Base-by-base conservation (phyloP, 352 stramenopile genomes). In the Phytophthora megakarya region DNA sequence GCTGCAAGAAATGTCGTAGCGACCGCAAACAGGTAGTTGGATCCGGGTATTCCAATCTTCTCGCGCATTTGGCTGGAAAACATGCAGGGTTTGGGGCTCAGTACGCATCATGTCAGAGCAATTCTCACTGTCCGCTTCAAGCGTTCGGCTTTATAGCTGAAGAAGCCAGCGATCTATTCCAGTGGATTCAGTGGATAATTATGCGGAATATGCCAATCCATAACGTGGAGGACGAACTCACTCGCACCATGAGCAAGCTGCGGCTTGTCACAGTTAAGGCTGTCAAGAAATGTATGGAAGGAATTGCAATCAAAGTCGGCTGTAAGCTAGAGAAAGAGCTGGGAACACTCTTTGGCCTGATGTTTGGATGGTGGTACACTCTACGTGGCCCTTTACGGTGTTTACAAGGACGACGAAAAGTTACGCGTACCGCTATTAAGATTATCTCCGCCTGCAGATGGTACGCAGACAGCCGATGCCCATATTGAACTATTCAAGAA, bases 201-300 rank as follows among this genome's bases (percentile, higher is more conserved):
- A n/a, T n/a, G n/a, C n/a, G n/a, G n/a, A n/a, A n/a, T n/a, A n/a
- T n/a, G n/a, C n/a, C n/a, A n/a, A n/a, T n/a, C n/a, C n/a, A n/a
- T n/a, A n/a, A n/a, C n/a, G n/a, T n/a, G n/a, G n/a, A n/a, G n/a
- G n/a, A n/a, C n/a, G n/a, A n/a, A n/a, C n/a, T n/a, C n/a, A n/a
- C n/a, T n/a, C n/a, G 44, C 23, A 23, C 44, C 18, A 54, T 63
- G n/a, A 65, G 53, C 25, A 55, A 57, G 45, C 21, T 57, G 18
- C 45, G 26, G 6, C 25, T 46, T 56, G 56, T 65, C 12, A 65
- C 56, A 6, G 44, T 44, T 1, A 51, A 44, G 25, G 18, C 56
- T 15, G 35, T 55, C 44, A 48, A 55, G 55, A 63, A 63, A 25
- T 63, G 43, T 25, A 63, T 62, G 42, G 43, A 53, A 30, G 54